Conservation (phyloP, 2,329 filamentous ascomycete genomes). For the Ilyonectria destructans region DNA sequence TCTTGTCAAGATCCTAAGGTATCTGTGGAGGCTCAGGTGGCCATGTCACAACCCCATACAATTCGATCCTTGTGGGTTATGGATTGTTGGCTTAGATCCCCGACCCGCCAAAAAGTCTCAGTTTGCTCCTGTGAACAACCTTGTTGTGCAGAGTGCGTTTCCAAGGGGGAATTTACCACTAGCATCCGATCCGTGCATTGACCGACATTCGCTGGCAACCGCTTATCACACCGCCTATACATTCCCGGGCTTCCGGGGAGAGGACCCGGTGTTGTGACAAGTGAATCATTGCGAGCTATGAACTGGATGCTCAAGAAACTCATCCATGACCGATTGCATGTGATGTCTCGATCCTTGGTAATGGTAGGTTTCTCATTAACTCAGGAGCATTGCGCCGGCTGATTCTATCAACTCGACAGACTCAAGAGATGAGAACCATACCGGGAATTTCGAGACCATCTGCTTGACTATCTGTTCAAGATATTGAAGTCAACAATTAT, state of each 20-base stretch:
- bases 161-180: background rate
- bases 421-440: background rate
- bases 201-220: background rate
- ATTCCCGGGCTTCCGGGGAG: background rate
- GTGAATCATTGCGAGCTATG: background rate
- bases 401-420: background rate
- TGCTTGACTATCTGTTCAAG: background rate
- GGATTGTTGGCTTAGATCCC: background rate
- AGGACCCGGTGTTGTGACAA: background rate
- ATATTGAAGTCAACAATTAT: no score
- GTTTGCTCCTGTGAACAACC: constrained; percentile 1
- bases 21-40: no score
- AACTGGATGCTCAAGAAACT: background rate
- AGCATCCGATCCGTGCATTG: constrained; percentile 10
- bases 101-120: no score
- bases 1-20: no score
- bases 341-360: background rate
- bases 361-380: background rate
- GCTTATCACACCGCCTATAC: constrained; percentile 10
- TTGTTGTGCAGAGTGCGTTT: background rate
- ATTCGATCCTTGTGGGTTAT: no score
- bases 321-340: background rate
- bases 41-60: no score
- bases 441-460: background rate
- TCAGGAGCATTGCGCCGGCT: background rate